Percentiles rank a stretch among this genome's conserved stretches.
Conservation (phyloP, 345 rosid species). For the Kandelia obovata region DNA sequence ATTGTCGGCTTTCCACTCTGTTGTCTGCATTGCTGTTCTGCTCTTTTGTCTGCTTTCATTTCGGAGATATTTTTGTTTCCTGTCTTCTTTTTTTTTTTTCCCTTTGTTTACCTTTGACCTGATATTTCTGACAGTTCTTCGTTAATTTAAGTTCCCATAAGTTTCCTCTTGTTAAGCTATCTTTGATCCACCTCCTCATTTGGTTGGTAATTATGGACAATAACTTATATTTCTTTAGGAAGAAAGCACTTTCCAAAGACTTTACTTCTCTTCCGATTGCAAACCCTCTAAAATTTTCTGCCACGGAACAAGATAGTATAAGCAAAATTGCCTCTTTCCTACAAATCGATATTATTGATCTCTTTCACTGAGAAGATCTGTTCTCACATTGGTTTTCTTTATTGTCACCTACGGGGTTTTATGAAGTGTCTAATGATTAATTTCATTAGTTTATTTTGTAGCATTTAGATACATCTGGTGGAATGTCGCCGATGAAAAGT, state of each 20-base stretch:
- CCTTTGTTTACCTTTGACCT: background rate
- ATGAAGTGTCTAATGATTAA: background rate
- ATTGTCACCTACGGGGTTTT: background rate
- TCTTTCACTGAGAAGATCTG: background rate
- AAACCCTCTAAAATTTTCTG: background rate
- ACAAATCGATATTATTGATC: background rate
- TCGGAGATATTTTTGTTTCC: background rate
- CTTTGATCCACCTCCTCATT: background rate
- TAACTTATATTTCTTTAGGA: too few relatives aligned
- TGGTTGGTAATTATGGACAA: background rate
- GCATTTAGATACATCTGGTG: background rate
- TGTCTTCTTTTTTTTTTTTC: background rate
- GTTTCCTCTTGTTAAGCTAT: background rate
- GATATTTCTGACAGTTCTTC: background rate
- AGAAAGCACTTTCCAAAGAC: too few relatives aligned
- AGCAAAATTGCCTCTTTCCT: background rate
- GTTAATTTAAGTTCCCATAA: background rate
- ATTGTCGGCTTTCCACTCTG: too few relatives aligned
- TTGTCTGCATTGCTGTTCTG: too few relatives aligned
- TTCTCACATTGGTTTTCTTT: background rate
- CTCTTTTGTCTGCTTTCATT: constrained; percentile 4
- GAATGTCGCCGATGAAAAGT: background rate
- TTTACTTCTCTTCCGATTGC: background rate
- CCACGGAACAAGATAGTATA: background rate
- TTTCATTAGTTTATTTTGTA: background rate